Percentiles rank a stretch among this genome's conserved stretches.
These are phyloP conservation scores for Cajanus cajan DNA, from an alignment of 306 rosid species.

Conservation along the genomic window DNA sequence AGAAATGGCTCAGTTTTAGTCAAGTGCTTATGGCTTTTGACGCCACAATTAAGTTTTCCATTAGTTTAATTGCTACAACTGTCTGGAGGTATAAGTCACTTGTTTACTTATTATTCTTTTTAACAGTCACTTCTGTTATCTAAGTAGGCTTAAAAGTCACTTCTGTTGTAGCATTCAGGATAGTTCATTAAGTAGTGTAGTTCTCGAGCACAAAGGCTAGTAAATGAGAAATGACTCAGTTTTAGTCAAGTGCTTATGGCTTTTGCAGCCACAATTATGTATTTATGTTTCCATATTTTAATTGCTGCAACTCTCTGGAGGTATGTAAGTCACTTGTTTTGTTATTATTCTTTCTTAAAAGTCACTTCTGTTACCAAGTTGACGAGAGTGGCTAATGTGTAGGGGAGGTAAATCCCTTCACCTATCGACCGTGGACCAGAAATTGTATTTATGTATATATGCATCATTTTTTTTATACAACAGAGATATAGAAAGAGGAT, in stretches of 20 bases:
- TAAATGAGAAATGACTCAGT: constrained; percentile 36
- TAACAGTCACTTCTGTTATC: not conserved
- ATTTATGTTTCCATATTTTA: constrained; percentile 4
- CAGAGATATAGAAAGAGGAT: not conserved
- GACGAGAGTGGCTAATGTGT: not conserved
- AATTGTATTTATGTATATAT: no score
- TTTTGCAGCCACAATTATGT: constrained; percentile 8
- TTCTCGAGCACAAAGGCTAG: constrained; percentile 42
- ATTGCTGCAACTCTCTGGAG: constrained; percentile 18
- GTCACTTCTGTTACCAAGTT: not conserved
- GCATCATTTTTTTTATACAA: not conserved
- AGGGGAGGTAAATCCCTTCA: constrained; percentile 9
- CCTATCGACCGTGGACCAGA: not conserved
- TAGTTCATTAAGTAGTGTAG: constrained; percentile 66
- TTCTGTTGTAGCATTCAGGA: constrained; percentile 65
- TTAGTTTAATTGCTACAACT: constrained; percentile 19
- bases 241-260: constrained; percentile 14
- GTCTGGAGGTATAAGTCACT: not conserved
- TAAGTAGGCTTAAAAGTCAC: constrained; percentile 34
- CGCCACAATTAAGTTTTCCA: not conserved
- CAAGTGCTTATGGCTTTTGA: constrained; percentile 22
- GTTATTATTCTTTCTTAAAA: not conserved
- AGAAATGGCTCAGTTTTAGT: constrained; percentile 23
- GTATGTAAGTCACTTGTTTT: not conserved
- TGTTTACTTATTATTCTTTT: not conserved